Evolutionary conservation across 2,329 filamentous ascomycete genomes (phyloP), one percentile per base, ranked within the genome.

Genomic region (Aspergillus viridinutans): DNA sequence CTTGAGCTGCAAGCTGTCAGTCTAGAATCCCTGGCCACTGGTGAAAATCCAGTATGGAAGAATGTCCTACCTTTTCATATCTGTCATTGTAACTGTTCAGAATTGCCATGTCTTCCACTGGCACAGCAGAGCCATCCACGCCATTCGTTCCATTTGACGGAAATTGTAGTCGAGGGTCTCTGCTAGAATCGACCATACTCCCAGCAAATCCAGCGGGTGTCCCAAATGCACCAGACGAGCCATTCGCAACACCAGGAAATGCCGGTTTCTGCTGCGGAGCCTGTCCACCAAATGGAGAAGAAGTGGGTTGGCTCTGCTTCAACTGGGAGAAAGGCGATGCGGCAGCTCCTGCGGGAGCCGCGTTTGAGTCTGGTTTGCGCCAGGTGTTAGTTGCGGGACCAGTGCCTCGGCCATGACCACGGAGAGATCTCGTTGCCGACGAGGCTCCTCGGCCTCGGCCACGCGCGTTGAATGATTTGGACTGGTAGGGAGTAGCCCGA

Each of bases 1-100:
- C 74, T 82, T 82, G 50, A 80, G 74, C 78, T 80, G 66, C 57
- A 57, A 54, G 4, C 4, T 47, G 45, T 58, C 40, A 58, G 56
- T 26, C 20, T n/a, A 10, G 25, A 47, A 21, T 17, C 20, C 21
- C n/a, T 7, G 32, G 17, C 4, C 43, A 4, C 10, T 25, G 21
- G 17, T 5, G 20, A 17, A 40, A 12, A 21, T 35, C 26, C 8
- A 17, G 14, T 49, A 29, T 14, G 43, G n/a, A 54, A 25, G 26
- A 28, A 52, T 25, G 28, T 63, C 69, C 58, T 42, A 75, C 72
- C 67, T 72, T 62, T 49, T 75, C 72, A 60, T 73, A 74, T 26
- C 72, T 69, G 35, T 74, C 70, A 49, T 67, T 67, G 55, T 72
- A 74, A 35, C 55, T 64, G 40, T 59, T 63, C 55, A 67, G 45